Base-by-base conservation (phyloP, 768 basidiomycete species). In the Kwoniella dejecticola region DNA sequence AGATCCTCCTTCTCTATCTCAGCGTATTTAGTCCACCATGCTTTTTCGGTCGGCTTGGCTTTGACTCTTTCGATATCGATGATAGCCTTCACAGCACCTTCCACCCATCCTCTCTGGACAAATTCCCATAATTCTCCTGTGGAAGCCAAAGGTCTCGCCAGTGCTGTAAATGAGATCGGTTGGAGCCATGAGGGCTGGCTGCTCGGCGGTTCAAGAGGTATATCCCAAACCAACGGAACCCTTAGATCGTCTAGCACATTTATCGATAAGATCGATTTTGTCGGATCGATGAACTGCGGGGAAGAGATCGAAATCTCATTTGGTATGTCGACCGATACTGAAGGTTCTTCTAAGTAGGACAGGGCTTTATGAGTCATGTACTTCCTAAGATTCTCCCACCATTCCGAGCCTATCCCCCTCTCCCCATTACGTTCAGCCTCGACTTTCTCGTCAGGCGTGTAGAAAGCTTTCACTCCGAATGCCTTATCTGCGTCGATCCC, bases 401-500 rank as follows among this genome's bases (percentile, higher is more conserved):
- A 75, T 1, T 19, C 65, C 17, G 70, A 67, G 5, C 72, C 74
- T 17, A 50, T 49, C 1, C 66, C 73, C 47, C 67, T 52, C 33
- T 69, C 67, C 12, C 70, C 75, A 21, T 57, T 54, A 15, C 40
- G 23, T 26, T 19, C 52, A 3, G 63, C 71, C 15, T 33, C 41
- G 1, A 44, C 33, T 53, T 62, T 59, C 17, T 66, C 69, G 17
- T 67, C 47, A 12, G 50, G 30, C 23, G 29, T 64, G 1, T 3
- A 8, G 42, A 56, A 64, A 6, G 29, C 12, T 50, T 63, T 45
- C 6, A 78, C 57, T 1, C 77, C 79, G 7, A 79, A 31, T 0
- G 70, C 68, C 3, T 36, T 38, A 54, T 78, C 75, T 0, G 66
- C 64, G 59, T 79, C 79, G 36, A 79, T 64, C 2, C 76, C 79